Base-by-base conservation (phyloP, 1,284 basidiomycete species). In the Boletus smithii region DNA sequence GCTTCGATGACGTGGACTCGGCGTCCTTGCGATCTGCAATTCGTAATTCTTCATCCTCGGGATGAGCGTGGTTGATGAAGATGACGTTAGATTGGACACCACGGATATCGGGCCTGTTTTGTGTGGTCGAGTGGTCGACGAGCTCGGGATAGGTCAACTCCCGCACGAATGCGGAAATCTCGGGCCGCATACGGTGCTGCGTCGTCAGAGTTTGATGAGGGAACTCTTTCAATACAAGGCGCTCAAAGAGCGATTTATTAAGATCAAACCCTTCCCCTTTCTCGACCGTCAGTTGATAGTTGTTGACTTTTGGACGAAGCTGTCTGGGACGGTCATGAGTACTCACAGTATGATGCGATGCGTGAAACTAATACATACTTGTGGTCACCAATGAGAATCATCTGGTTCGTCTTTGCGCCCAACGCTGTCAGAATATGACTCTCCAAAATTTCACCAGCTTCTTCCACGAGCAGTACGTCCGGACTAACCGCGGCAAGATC, bases 181-280 rank as follows among this genome's bases (percentile, higher is more conserved):
- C 83, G 0, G 83, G 83, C 1, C 83, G 70, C 83, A 85, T 85
- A 6, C 83, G 75, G 56, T 85, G 83, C 50, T 85, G 83, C 36
- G 72, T 60, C 3, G 58, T 58, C n/a, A 85, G 69, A 0, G 73
- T 79, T 45, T 68, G 54, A 54, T 85, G 83, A 3, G 83, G 83
- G 52, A 79, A 85, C 0, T 72, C 74, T 53, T 74, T 74, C 6
- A 79, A 57, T n/a, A 85, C 78, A 5, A 85, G 73, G 4, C 83
- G 77, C 53, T 85, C 83, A 54, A 85, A 85, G 3, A 85, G 68
- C 0, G 81, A 83, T 32, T 71, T 62, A 50, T 85, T 85, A 6
- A 85, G 72, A 48, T 85, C 78, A 47, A 69, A 85, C 0, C 79
- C 80, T 9, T 80, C 75, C 0, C 74, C 80, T 53, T 81, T 85